Conservation (phyloP, 176 grass and related monocot genomes). For the Carex cristatella region DNA sequence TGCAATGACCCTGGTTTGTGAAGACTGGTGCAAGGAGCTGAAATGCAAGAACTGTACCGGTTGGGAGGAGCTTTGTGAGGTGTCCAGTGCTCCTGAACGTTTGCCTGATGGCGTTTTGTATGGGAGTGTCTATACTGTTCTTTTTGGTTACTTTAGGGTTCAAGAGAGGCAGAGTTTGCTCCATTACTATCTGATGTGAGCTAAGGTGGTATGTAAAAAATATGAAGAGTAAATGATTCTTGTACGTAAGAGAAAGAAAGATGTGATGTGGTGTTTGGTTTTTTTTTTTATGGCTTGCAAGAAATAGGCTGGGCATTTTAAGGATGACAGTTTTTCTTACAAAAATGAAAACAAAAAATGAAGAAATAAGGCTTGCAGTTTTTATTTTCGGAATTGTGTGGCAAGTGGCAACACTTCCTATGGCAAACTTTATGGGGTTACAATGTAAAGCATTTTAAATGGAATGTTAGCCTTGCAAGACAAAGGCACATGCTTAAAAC, state of each 20-base stretch:
- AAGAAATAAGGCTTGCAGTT: not conserved
- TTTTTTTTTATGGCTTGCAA: slow-evolving; percentile 29
- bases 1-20: slow-evolving; percentile 40
- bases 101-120: slow-evolving; percentile 46
- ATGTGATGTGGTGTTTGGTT: slow-evolving; percentile 7
- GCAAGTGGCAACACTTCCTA: not conserved
- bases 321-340: not conserved
- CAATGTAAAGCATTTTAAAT: not conserved
- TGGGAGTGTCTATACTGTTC: slow-evolving; percentile 14
- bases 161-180: slow-evolving; percentile 46
- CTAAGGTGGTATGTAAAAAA: not conserved
- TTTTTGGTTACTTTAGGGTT: slow-evolving; percentile 21
- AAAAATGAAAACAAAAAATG: not conserved
- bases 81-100: slow-evolving; percentile 58
- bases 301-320: slow-evolving; percentile 19
- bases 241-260: slow-evolving; percentile 9
- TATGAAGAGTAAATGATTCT: slow-evolving; percentile 1
- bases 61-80: slow-evolving; percentile 73
- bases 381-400: not conserved
- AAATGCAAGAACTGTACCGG: slow-evolving; percentile 52
- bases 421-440: not conserved
- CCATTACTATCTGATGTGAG: slow-evolving; percentile 9
- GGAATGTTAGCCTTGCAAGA: not conserved
- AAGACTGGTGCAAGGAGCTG: slow-evolving; percentile 54
- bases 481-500: not conserved